These are phyloP conservation scores for Neltuma alba DNA, from an alignment of 306 rosid species.

Conservation along the genomic window DNA sequence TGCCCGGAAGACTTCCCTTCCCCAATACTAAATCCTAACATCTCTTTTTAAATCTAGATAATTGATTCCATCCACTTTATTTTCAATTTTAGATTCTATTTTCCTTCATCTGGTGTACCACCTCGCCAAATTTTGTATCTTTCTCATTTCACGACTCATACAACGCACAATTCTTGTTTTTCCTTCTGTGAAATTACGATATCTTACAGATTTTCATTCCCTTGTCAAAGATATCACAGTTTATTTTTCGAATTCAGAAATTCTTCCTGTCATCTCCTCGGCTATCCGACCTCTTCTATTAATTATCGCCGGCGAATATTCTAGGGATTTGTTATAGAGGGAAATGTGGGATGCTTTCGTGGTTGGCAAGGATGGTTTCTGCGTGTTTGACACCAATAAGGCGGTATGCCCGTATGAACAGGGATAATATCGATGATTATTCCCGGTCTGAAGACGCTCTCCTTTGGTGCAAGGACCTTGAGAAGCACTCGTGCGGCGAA, in stretches of 20 bases:
- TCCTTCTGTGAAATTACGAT: neutral
- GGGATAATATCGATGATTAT: neutral
- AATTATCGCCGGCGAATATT: neutral
- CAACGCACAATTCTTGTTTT: neutral
- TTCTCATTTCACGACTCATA: neutral
- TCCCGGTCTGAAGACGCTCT: neutral
- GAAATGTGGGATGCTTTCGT: conserved; percentile 27
- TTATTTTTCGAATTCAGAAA: neutral
- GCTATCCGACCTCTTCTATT: neutral
- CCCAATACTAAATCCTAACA: neutral
- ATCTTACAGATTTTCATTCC: neutral
- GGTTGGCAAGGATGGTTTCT: conserved; percentile 16
- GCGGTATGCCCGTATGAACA: conserved; percentile 22
- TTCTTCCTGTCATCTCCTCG: neutral
- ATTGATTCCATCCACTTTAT: neutral
- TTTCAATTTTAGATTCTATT: neutral
- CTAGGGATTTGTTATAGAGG: conserved; percentile 22
- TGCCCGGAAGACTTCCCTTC: neutral
- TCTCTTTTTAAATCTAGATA: neutral
- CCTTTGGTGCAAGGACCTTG: conserved; percentile 13
- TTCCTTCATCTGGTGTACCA: neutral
- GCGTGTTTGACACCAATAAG: neutral
- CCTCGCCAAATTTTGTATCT: neutral
- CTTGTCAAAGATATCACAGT: neutral
- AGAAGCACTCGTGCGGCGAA: conserved; percentile 22